Evolutionary conservation across 805 yeast genomes (phyloP).

Genomic region (Spathaspora boniae): DNA sequence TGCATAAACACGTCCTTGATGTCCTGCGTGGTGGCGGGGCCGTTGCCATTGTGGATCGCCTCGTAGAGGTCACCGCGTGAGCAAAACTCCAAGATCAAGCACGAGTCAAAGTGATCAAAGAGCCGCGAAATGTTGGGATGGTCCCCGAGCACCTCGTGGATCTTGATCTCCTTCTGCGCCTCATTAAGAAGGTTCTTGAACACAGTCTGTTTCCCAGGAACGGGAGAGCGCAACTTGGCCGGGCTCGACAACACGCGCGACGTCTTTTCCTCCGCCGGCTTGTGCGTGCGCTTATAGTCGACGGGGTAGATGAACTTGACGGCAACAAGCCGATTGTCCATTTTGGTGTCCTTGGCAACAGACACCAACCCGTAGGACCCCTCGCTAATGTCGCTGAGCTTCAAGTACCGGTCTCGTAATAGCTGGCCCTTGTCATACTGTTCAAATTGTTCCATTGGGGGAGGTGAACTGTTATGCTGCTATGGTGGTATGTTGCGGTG

Average conservation of each 20-base stretch:
- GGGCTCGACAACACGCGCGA: conserved; percentile 33
- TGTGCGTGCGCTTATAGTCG: conserved; percentile 39
- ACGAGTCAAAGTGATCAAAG: conserved; percentile 50
- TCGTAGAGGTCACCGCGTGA: conserved; percentile 85
- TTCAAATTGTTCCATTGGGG: conserved; percentile 37
- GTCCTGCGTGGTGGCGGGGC: conserved; percentile 58
- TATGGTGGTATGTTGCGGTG: too few species aligned
- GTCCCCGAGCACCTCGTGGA: conserved; percentile 57
- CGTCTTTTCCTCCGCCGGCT: conserved; percentile 14
- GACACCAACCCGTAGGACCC: conserved; percentile 94
- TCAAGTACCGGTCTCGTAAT: conserved; percentile 60
- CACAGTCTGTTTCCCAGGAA: conserved; percentile 18
- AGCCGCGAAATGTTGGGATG: conserved; percentile 46
- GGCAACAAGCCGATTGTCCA: conserved; percentile 59
- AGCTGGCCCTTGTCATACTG: conserved; percentile 40
- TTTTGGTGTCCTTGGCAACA: conserved; percentile 68
- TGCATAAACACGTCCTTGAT: conserved; percentile 53
- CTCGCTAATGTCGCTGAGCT: conserved; percentile 74
- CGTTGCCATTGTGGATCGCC: conserved; percentile 62
- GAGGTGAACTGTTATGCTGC: neutral
- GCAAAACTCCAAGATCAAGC: conserved; percentile 70
- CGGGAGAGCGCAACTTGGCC: conserved; percentile 25
- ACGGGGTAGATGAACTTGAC: conserved; percentile 76
- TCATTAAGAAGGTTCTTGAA: conserved; percentile 43
- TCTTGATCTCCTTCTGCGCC: conserved; percentile 65